Percentiles rank a stretch among this genome's conserved stretches.
These are phyloP conservation scores for Phoenix dactylifera DNA, from an alignment of 176 grass and related monocot species.

Conservation along the genomic window DNA sequence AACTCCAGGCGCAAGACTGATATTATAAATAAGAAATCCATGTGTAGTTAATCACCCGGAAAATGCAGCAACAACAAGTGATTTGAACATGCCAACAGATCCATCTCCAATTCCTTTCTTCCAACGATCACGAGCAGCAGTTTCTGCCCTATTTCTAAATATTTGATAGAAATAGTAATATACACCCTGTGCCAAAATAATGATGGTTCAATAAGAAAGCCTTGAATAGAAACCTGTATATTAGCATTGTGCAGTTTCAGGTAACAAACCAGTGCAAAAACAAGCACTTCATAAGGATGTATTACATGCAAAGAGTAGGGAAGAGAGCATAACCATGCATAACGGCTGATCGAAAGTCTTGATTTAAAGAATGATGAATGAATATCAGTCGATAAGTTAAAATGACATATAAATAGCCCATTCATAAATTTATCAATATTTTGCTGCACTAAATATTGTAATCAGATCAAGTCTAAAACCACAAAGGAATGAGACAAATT, in stretches of 20 bases:
- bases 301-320: neutral
- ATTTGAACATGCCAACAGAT: slow-evolving; percentile 81
- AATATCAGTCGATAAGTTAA: no score
- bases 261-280: neutral
- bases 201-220: neutral
- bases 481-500: no score
- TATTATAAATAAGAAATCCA: slow-evolving; percentile 1
- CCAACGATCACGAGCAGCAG: slow-evolving; percentile 38
- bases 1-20: no score
- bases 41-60: slow-evolving; percentile 43
- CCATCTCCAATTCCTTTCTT: slow-evolving; percentile 71
- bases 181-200: slow-evolving; percentile 43
- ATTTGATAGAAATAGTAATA: slow-evolving; percentile 99
- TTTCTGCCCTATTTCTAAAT: slow-evolving; percentile 66
- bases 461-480: no score
- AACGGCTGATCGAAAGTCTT: no score
- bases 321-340: neutral
- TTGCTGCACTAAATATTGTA: no score
- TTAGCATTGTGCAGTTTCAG: neutral
- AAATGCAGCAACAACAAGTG: slow-evolving; percentile 74
- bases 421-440: no score
- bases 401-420: no score
- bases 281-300: no score
- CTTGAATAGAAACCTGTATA: neutral
- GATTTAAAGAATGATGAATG: no score